A percentile compares a stretch with the other conserved stretches of the same genome.
phyloP scores from a whole-genome alignment of 2,329 filamentous ascomycete genomes.

The Ophiostoma ips region DNA sequence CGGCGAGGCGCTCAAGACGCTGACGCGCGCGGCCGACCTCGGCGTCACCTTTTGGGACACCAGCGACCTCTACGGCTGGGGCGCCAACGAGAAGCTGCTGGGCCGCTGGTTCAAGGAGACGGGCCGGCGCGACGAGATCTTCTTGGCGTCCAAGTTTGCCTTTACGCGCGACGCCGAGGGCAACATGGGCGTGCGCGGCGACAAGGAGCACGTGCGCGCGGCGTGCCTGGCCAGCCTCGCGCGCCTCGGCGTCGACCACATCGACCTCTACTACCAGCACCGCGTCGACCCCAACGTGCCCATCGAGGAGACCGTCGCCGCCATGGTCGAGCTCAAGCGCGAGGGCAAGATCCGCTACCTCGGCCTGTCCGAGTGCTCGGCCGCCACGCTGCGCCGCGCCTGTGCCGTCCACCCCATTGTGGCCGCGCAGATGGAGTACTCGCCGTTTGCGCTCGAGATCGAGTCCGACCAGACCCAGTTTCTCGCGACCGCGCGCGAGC shows the following conservation, averaged over 20 bases:
- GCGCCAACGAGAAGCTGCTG: conserved; percentile 32
- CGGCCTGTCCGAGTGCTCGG: conserved; percentile 38
- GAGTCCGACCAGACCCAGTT: conserved; percentile 30
- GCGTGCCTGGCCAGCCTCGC: conserved; percentile 24
- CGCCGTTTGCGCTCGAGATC: conserved; percentile 43
- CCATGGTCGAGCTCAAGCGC: conserved; percentile 29
- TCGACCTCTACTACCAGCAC: conserved; percentile 43
- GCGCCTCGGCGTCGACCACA: conserved; percentile 33
- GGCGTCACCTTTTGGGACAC: conserved; percentile 41
- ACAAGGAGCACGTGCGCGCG: conserved; percentile 19
- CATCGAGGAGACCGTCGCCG: conserved; percentile 33
- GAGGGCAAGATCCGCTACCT: conserved; percentile 44
- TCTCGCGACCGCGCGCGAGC: conserved; percentile 40
- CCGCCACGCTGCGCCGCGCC: conserved; percentile 35
- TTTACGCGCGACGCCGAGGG: conserved; percentile 17
- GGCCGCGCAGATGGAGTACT: conserved; percentile 29
- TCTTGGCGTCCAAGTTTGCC: conserved; percentile 24
- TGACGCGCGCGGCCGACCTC: conserved; percentile 30
- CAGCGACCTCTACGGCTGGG: conserved; percentile 26
- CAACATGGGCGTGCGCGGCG: conserved; percentile 17
- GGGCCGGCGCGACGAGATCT: conserved; percentile 31
- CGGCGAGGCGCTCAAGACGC: conserved; percentile 27
- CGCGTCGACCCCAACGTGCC: conserved; percentile 32
- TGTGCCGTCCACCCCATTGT: conserved; percentile 34
- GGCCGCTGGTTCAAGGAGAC: conserved; percentile 38